A percentile compares a stretch with the other conserved stretches of the same genome.
These are phyloP conservation scores for Inga oerstediana DNA, from an alignment of 306 rosid species.

Conservation along the genomic window DNA sequence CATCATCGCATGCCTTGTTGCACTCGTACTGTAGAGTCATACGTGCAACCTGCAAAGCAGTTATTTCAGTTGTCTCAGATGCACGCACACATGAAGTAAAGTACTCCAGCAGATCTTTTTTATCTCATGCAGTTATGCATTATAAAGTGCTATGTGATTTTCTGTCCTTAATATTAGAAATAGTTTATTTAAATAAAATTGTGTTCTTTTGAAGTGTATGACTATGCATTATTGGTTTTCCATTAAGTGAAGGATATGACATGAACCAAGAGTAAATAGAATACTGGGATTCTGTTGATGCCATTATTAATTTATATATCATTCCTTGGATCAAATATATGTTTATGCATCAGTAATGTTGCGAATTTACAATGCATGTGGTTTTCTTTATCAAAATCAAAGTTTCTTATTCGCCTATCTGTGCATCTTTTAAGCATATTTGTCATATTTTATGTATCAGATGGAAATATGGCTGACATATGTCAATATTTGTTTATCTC, in stretches of 20 bases:
- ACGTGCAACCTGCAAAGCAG: conserved; percentile 86
- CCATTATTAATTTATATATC: conserved; percentile 22
- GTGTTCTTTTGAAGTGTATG: conserved; percentile 20
- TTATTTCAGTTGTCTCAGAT: conserved; percentile 79
- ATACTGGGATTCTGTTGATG: conserved; percentile 20
- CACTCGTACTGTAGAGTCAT: conserved; percentile 83
- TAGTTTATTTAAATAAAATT: conserved; percentile 7
- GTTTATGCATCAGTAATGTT: not conserved
- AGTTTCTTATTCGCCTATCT: conserved; percentile 12
- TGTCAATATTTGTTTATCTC: conserved; percentile 18
- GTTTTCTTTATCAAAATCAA: conserved; percentile 26
- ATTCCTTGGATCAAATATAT: conserved; percentile 12
- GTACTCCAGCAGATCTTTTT: conserved; percentile 68
- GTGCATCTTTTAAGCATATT: conserved; percentile 24
- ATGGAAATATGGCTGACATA: conserved; percentile 1
- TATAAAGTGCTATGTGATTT: not conserved
- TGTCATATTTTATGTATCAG: conserved; percentile 10
- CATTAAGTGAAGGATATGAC: conserved; percentile 5
- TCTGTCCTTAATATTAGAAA: not conserved
- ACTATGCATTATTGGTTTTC: not conserved
- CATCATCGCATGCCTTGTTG: conserved; percentile 78
- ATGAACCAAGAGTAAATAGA: conserved; percentile 14
- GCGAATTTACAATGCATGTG: conserved; percentile 1
- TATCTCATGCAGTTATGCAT: not conserved
- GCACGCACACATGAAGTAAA: conserved; percentile 99